A percentile compares a stretch with the other conserved stretches of the same genome.
These are phyloP conservation scores for Ilex paraguariensis DNA, from an alignment of 305 asterid genomes.

Conservation along the genomic window DNA sequence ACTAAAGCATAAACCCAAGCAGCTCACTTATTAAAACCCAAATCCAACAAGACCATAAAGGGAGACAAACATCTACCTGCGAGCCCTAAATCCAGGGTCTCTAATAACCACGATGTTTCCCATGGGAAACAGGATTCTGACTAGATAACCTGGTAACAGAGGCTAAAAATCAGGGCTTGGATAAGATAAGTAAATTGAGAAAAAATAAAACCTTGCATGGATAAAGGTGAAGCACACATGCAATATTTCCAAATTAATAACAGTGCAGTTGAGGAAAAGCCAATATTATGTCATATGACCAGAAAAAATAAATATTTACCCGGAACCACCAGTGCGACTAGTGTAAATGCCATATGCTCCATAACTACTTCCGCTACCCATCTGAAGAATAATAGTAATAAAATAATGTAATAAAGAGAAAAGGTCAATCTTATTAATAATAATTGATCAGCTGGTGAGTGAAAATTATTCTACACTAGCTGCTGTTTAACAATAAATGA, in stretches of 20 bases:
- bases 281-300: conserved; percentile 3
- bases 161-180: conserved; percentile 4
- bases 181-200: conserved; percentile 4
- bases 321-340: conserved; percentile 36
- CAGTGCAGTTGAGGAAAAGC: background rate
- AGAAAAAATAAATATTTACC: conserved; percentile 27
- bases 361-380: conserved; percentile 41
- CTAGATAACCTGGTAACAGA: conserved; percentile 26
- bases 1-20: conserved; percentile 9
- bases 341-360: conserved; percentile 46
- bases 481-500: background rate
- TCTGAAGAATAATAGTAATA: conserved; percentile 31
- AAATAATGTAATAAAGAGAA: conserved; percentile 6
- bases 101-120: conserved; percentile 35
- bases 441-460: conserved; percentile 6
- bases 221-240: background rate
- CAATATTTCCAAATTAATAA: conserved; percentile 1
- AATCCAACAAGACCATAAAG: background rate
- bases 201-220: background rate
- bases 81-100: conserved; percentile 9
- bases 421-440: background rate
- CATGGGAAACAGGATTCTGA: conserved; percentile 23
- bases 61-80: conserved; percentile 12
- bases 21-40: background rate
- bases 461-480: background rate